Evolutionary conservation across 2,329 filamentous ascomycete species (phyloP), one percentile per base, ranked within the genome.

Genomic region (Fusarium coffeatum): DNA sequence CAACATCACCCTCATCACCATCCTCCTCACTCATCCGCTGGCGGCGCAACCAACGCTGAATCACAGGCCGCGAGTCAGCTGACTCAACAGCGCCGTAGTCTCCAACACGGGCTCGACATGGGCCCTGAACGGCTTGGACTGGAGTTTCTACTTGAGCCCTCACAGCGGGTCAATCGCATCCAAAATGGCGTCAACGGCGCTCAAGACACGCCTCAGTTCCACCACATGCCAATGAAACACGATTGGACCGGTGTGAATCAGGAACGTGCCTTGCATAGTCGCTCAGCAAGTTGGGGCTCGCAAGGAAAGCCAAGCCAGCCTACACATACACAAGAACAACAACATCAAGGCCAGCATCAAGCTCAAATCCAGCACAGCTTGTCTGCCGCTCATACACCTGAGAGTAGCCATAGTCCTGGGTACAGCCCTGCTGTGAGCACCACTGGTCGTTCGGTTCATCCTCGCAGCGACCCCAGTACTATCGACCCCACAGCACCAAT

Each of bases 71-170:
- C 59, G 23, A 55, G 32, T 8, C 76, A 78, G 63, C 76, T 82
- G 56, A 82, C 77, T 66, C 85, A 85, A 73, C 86, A 87, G 71
- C 82, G 82, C 9, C 80, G 85, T 30, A 82, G 84, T 22, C 80
- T 85, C 51, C 78, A 83, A 20, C 87, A 90, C 59, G 85, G 85
- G 41, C 77, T 92, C 3, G 87, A 91, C 41, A 81, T 92, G 61
- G 86, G 86, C 5, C 82, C 86, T 2, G 92, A 94, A 75, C 86
- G 89, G 48, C 83, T 94, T 11, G 90, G 89, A 8, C 86, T 96
- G 32, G 90, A 90, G 60, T 94, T 94, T 71, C 83, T 96, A 3
- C 84, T 95, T 2, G 89, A 90, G 62, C 81, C 86, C 34, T 84
- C 86, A 9, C 86, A 88, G 50, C 86, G 85, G 59, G 83, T 85